phyloP scores from a whole-genome alignment of 306 rosid species.

The Fragaria iinumae region DNA sequence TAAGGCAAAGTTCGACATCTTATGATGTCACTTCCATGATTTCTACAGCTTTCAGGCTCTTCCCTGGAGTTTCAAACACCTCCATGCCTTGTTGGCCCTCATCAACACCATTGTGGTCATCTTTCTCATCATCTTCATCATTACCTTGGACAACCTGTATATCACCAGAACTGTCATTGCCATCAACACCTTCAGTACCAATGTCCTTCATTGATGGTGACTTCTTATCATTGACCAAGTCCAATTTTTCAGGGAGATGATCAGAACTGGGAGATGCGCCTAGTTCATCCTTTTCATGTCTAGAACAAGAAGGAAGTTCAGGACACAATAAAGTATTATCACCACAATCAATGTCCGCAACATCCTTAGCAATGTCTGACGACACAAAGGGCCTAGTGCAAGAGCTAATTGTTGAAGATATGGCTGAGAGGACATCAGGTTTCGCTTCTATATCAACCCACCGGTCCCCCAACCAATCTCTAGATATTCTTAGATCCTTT shows the following conservation, averaged over 20 bases:
- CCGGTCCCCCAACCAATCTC: constrained; percentile 83
- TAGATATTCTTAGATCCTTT: constrained; percentile 74
- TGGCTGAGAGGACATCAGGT: constrained; percentile 55
- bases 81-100: constrained; percentile 34
- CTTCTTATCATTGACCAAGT: constrained; percentile 28
- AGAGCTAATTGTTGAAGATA: constrained; percentile 39
- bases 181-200: constrained; percentile 32
- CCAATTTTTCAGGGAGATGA: constrained; percentile 38
- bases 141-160: constrained; percentile 33
- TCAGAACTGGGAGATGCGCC: constrained; percentile 29
- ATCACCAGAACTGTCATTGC: constrained; percentile 31
- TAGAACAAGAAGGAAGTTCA: constrained; percentile 39
- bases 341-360: constrained; percentile 37
- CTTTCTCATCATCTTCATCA: constrained; percentile 32
- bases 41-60: constrained; percentile 36
- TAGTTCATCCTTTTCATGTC: constrained; percentile 28
- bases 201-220: constrained; percentile 39
- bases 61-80: constrained; percentile 36
- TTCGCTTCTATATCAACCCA: constrained; percentile 67
- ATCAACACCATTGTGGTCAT: constrained; percentile 19
- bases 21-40: constrained; percentile 42
- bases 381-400: constrained; percentile 42
- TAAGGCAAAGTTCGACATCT: constrained; percentile 27
- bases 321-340: constrained; percentile 39
- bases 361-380: constrained; percentile 39